These are phyloP conservation scores for Mycena vulgaris DNA, from an alignment of 768 basidiomycete genomes.

Conservation along the genomic window DNA sequence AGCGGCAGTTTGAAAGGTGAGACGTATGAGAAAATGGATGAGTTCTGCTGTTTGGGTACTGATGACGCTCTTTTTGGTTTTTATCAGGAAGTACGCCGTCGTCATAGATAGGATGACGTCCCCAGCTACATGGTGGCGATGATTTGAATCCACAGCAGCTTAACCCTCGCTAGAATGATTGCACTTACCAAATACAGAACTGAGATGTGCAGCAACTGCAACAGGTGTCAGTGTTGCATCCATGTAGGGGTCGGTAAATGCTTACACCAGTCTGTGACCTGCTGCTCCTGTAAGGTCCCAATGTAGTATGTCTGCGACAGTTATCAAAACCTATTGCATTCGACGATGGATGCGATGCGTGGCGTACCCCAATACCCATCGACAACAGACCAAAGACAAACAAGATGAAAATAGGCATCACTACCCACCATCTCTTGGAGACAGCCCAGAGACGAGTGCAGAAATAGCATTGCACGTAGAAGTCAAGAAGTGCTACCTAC, in stretches of 20 bases:
- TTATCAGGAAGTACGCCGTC: constrained; percentile 23
- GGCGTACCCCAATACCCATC: constrained; percentile 18
- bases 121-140: constrained; percentile 14
- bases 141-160: not conserved
- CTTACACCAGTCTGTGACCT: constrained; percentile 24
- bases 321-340: not conserved
- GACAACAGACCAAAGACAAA: constrained; percentile 18
- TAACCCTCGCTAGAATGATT: not conserved
- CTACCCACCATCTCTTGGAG: constrained; percentile 18
- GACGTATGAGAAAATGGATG: constrained; percentile 5
- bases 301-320: constrained; percentile 30
- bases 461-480: constrained; percentile 32
- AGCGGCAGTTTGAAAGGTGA: constrained; percentile 32
- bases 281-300: not conserved
- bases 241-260: not conserved
- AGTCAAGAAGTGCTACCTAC: constrained; percentile 24
- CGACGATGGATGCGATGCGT: not conserved
- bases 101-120: constrained; percentile 16
- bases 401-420: constrained; percentile 13
- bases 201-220: constrained; percentile 32
- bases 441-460: constrained; percentile 20
- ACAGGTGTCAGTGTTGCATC: constrained; percentile 2
- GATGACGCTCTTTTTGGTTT: constrained; percentile 1
- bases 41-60: not conserved
- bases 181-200: constrained; percentile 21